Evolutionary conservation across 768 basidiomycete genomes (phyloP).

Genomic region (Boletus pseudo-olivaceus): DNA sequence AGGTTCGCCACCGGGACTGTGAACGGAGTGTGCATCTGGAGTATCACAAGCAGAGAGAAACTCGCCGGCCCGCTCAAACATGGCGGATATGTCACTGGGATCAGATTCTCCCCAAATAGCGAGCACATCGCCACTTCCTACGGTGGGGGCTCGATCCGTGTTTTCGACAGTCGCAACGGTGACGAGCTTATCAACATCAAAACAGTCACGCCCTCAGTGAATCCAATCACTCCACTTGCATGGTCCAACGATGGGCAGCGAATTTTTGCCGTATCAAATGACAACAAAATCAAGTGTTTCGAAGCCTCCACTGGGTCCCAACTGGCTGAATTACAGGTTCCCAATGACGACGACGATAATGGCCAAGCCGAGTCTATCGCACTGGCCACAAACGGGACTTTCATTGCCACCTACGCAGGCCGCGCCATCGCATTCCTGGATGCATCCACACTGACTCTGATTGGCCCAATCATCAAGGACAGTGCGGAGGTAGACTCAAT

Average conservation of each 20-base stretch:
- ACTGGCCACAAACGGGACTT: background rate
- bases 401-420: background rate
- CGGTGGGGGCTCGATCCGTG: background rate
- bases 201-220: too few relatives aligned
- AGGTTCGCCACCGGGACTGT: background rate
- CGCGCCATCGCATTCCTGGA: background rate
- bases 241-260: background rate
- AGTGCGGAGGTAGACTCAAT: background rate
- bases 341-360: too few relatives aligned
- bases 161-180: background rate
- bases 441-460: background rate
- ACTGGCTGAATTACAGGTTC: background rate
- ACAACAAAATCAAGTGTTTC: background rate
- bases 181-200: background rate
- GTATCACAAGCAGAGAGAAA: background rate
- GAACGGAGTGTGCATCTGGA: background rate
- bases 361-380: background rate
- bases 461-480: background rate
- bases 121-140: background rate
- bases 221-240: background rate
- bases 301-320: background rate
- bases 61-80: background rate
- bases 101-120: background rate
- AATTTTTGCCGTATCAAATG: background rate
- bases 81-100: fast-evolving